Conservation (phyloP, 2,329 filamentous ascomycete species). For the Trichoderma sp. region DNA sequence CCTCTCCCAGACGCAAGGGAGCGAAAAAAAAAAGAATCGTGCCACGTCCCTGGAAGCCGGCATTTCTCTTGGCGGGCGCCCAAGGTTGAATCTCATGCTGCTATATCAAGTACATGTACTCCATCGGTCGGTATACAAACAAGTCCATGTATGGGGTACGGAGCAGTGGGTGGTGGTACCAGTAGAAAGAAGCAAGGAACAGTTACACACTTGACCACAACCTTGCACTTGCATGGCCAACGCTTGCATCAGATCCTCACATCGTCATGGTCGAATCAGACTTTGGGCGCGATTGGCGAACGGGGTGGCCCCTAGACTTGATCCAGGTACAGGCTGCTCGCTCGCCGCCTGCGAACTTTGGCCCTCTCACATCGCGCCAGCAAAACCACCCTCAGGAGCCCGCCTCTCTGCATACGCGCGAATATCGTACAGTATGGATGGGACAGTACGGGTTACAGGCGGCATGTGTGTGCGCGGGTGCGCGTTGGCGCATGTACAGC, state of each 20-base stretch:
- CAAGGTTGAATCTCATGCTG: background rate
- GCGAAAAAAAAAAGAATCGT: background rate
- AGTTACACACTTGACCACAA: background rate
- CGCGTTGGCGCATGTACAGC: background rate
- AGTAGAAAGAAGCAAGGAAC: background rate
- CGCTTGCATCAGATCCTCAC: background rate
- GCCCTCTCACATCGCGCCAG: constrained; percentile 5
- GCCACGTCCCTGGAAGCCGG: background rate
- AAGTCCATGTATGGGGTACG: background rate
- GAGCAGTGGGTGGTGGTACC: background rate
- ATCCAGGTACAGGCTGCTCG: background rate
- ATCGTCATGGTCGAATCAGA: background rate
- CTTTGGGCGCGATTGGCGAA: background rate
- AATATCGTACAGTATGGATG: background rate
- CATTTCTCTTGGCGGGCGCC: background rate
- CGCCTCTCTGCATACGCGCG: background rate
- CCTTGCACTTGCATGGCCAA: background rate
- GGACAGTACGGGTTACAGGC: background rate
- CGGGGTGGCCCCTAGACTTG: background rate
- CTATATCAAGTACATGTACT: background rate
- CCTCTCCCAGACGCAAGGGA: background rate
- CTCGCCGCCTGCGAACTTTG: background rate
- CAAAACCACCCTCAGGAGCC: background rate
- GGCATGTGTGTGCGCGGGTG: background rate
- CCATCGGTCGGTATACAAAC: background rate